Percentiles rank a stretch among this genome's conserved stretches.
phyloP scores from a whole-genome alignment of 345 rosid species.

The Populus pruinosa region DNA sequence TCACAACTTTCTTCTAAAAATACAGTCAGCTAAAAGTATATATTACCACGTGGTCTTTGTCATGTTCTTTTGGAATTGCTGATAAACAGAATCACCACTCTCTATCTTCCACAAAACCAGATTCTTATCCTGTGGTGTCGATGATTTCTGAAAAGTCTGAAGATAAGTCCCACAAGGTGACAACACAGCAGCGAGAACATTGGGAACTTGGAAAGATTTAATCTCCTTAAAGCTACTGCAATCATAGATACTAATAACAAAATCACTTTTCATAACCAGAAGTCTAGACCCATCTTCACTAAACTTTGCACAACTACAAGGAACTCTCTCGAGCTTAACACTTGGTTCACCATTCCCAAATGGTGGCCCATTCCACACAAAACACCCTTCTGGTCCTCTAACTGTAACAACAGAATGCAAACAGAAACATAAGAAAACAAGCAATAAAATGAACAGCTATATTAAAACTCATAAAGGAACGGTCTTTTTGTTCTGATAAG shows the following conservation, averaged over 20 bases:
- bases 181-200: constrained; percentile 55
- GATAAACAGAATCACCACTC: constrained; percentile 63
- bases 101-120: constrained; percentile 60
- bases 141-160: constrained; percentile 81
- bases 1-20: neutral
- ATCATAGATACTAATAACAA: constrained; percentile 54
- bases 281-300: constrained; percentile 74
- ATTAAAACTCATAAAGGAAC: neutral
- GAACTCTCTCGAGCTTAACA: constrained; percentile 52
- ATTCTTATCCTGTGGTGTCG: constrained; percentile 78
- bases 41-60: constrained; percentile 73
- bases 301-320: constrained; percentile 58
- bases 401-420: constrained; percentile 31
- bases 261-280: constrained; percentile 59
- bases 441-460: neutral
- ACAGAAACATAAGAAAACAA: neutral
- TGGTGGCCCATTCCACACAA: constrained; percentile 88
- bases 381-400: constrained; percentile 70
- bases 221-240: constrained; percentile 53
- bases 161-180: constrained; percentile 81
- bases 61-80: constrained; percentile 72
- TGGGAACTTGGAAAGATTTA: constrained; percentile 52
- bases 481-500: neutral
- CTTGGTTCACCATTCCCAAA: constrained; percentile 56
- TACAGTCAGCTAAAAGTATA: neutral